These are phyloP conservation scores for Saturnispora saitoi DNA, from an alignment of 805 yeast species.

Conservation along the genomic window DNA sequence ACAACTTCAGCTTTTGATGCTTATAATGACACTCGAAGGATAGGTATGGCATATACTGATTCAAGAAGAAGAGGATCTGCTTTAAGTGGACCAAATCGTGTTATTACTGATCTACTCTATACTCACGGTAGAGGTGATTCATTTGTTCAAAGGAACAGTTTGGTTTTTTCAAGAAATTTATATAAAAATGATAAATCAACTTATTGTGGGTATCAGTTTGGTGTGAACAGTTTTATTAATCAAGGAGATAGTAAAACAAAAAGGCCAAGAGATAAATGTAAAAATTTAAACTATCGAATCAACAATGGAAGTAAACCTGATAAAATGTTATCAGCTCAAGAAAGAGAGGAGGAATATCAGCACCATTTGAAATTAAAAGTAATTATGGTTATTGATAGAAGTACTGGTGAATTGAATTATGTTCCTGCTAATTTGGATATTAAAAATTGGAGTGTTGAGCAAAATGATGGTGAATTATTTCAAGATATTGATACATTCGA, in stretches of 20 bases:
- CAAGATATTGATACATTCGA: constrained; percentile 23
- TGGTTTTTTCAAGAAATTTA: constrained; percentile 21
- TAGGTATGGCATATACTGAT: not conserved
- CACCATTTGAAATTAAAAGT: constrained; percentile 19
- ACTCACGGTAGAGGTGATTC: constrained; percentile 16
- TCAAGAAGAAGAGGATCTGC: constrained; percentile 19
- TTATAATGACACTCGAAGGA: constrained; percentile 14
- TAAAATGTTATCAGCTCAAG: not conserved
- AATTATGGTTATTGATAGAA: constrained; percentile 24
- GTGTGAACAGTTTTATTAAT: not conserved
- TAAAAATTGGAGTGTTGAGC: constrained; percentile 29
- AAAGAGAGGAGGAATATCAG: constrained; percentile 1
- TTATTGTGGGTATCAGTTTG: constrained; percentile 7
- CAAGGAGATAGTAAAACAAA: not conserved
- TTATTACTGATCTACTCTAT: constrained; percentile 24
- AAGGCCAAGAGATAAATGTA: not conserved
- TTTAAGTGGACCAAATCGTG: constrained; percentile 26
- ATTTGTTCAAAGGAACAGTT: constrained; percentile 20
- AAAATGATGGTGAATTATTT: constrained; percentile 27
- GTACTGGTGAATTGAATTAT: constrained; percentile 28
- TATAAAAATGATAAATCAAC: constrained; percentile 18
- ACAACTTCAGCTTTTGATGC: constrained; percentile 14
- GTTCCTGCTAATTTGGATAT: constrained; percentile 28
- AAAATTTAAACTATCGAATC: not conserved
- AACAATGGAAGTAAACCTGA: not conserved